These are phyloP conservation scores for Chamaecrista fasciculata DNA, from an alignment of 306 rosid species.

Conservation along the genomic window DNA sequence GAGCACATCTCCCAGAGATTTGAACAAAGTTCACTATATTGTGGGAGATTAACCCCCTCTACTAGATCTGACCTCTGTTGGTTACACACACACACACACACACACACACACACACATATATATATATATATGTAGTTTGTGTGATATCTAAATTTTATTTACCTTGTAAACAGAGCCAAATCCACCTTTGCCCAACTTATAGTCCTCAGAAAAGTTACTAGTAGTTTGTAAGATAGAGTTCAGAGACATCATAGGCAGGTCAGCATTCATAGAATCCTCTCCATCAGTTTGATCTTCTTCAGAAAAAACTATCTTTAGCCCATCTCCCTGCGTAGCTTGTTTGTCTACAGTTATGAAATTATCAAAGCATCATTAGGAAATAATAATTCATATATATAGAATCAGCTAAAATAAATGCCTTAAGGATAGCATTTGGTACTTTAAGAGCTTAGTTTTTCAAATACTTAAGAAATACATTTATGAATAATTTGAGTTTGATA, in stretches of 20 bases:
- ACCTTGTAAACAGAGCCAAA: slow-evolving; percentile 51
- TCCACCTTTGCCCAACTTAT: slow-evolving; percentile 45
- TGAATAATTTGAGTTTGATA: too few relatives aligned
- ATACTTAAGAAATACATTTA: too few relatives aligned
- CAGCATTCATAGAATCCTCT: slow-evolving; percentile 24
- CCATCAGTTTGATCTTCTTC: slow-evolving; percentile 25
- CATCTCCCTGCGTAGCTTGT: slow-evolving; percentile 17
- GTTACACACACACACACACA: too few relatives aligned
- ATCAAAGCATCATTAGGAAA: slow-evolving; percentile 6
- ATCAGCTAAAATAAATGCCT: neutral
- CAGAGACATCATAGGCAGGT: slow-evolving; percentile 40
- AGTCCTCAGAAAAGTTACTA: slow-evolving; percentile 26
- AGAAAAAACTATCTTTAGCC: slow-evolving; percentile 25
- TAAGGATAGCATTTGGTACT: neutral
- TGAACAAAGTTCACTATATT: too few relatives aligned
- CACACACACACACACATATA: too few relatives aligned
- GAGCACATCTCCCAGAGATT: too few relatives aligned
- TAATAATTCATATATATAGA: neutral
- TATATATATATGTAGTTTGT: neutral
- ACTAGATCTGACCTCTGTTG: too few relatives aligned
- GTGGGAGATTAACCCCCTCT: too few relatives aligned
- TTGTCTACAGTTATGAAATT: slow-evolving; percentile 17
- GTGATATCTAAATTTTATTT: neutral
- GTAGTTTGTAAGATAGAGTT: slow-evolving; percentile 32
- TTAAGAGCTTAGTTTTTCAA: too few relatives aligned